Evolutionary conservation across 1,284 basidiomycete species (phyloP), one percentile per base, ranked within the genome.

Genomic region (Trichosporon sp.): DNA sequence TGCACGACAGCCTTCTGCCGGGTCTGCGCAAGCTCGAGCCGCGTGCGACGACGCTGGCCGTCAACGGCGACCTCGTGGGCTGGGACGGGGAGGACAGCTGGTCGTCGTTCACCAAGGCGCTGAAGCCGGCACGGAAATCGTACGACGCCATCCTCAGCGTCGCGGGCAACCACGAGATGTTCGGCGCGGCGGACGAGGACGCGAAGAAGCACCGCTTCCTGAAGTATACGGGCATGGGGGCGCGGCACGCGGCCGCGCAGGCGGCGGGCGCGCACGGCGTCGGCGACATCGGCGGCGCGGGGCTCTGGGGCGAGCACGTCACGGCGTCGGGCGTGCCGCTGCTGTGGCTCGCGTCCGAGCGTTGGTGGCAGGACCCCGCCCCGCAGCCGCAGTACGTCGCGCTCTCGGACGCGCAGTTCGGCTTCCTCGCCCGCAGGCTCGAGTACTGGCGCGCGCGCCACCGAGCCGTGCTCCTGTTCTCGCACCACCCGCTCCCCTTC

Each of bases 101-200:
- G 32, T 6, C 6, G 2, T 63, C 31, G 42, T 67, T 63, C 25
- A 53, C 32, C 3, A 25, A 44, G 13, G 66, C 42, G 12, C 31
- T 67, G 13, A 53, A 53, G 27, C 34, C 58, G 5, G 58, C 66
- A 18, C 18, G 27, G n/a, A 47, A 62, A 31, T 29, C 25, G 15
- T 67, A 67, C 66, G 1, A 35, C 4, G 9, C 63, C 44, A 13
- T 63, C 15, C n/a, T 67, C 23, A 21, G 27, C 29, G 9, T 12
- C 1, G 23, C 32, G 13, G 66, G 66, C 15, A 67, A 67, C 62
- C 66, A 67, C 66, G 66, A 67, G 23, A 44, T 62, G 66, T 60
- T 38, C 53, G 32, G 53, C 35, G 18, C 12, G 8, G 23, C 34
- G 23, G 15, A 29, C 34, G 23, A 42, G 18, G 53, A 23, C 3